Percentiles rank a stretch among this genome's conserved stretches.
These are phyloP conservation scores for Paraurostyla sp. DNA, from an alignment of 73 alveolate genomes.

Conservation along the genomic window DNA sequence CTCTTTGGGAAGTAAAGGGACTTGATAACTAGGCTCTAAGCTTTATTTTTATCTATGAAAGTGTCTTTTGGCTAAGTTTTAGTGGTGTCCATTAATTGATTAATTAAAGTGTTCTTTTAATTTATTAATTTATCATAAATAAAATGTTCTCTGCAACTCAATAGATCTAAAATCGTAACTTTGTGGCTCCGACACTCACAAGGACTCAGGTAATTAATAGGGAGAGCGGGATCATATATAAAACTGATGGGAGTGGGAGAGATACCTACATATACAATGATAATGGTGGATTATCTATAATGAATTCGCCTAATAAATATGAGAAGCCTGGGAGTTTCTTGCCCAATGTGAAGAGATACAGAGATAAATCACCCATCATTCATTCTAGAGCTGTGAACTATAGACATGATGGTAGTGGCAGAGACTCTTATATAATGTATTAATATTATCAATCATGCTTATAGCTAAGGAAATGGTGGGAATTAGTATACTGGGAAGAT, in stretches of 20 bases:
- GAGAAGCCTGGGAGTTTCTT: conserved; percentile 41
- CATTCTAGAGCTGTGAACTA: conserved; percentile 44
- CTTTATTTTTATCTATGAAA: background rate
- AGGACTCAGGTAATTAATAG: background rate
- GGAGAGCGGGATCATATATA: conserved; percentile 41
- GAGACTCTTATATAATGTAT: conserved; percentile 61
- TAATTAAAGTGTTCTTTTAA: background rate
- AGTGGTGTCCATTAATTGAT: background rate
- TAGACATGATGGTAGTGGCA: conserved; percentile 60
- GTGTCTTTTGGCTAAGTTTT: background rate
- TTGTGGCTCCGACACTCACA: no score
- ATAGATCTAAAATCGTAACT: no score
- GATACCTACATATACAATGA: conserved; percentile 79
- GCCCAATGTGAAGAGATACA: background rate
- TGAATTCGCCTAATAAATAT: conserved; percentile 23
- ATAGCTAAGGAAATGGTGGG: conserved; percentile 15
- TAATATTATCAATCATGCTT: background rate
- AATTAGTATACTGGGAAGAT: background rate
- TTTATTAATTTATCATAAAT: background rate
- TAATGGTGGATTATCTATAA: conserved; percentile 78
- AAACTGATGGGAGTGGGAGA: conserved; percentile 85
- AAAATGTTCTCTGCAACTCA: background rate
- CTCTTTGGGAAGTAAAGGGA: conserved; percentile 43
- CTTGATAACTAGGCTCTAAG: background rate
- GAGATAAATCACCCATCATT: conserved; percentile 31